Percentiles rank a stretch among this genome's conserved stretches.
phyloP scores from a whole-genome alignment of 495 filamentous ascomycete genomes.

The Geoglossum glabrum region DNA sequence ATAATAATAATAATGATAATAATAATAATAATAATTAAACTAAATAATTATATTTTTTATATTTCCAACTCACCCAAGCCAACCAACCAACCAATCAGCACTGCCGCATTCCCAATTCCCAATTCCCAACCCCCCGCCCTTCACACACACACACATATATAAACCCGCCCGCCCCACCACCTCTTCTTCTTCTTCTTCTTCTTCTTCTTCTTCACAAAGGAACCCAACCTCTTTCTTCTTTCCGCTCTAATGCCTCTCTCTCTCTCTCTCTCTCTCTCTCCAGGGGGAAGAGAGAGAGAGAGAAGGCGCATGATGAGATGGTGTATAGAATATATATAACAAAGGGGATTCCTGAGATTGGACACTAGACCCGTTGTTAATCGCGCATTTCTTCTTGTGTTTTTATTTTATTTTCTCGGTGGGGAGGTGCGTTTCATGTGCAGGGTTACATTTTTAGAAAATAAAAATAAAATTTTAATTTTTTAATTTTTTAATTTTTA shows the following conservation, averaged over 20 bases:
- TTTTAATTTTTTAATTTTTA: too few species aligned
- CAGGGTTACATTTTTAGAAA: conserved; percentile 26
- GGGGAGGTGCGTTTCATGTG: conserved; percentile 25
- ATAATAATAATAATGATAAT: too few species aligned
- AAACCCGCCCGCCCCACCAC: not conserved
- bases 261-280: too few species aligned
- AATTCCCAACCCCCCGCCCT: not conserved
- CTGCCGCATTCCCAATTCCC: too few species aligned
- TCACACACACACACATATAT: not conserved
- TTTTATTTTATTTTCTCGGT: conserved; percentile 3
- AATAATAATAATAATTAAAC: too few species aligned
- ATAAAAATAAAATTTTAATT: too few species aligned
- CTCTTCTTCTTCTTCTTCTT: conserved; percentile 1
- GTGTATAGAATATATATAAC: too few species aligned
- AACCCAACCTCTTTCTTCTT: not conserved
- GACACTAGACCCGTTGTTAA: conserved; percentile 22
- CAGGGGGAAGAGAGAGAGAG: too few species aligned
- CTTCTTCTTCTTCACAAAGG: not conserved
- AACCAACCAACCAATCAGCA: not conserved
- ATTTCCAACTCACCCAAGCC: too few species aligned
- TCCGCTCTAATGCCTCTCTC: not conserved
- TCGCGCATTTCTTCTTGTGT: conserved; percentile 18
- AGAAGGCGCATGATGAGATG: not conserved
- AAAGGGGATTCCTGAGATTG: conserved; percentile 1
- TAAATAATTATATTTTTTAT: too few species aligned